Base-by-base conservation (phyloP, 2,329 filamentous ascomycete species). In the Trichoderma koningiopsis region DNA sequence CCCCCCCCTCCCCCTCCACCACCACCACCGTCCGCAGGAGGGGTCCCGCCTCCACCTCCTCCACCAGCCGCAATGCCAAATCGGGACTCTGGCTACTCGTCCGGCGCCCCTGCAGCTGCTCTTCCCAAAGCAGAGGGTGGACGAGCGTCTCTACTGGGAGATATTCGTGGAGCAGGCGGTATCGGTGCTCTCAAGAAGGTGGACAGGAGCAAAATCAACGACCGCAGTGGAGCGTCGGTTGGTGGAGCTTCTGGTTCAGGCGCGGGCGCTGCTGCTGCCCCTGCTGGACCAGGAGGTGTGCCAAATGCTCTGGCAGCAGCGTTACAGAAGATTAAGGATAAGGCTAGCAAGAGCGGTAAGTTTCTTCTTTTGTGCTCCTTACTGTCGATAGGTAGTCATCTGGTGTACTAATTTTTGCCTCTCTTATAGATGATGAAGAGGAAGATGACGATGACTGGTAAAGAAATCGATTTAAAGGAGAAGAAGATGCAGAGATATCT, bases 281-380 rank as follows among this genome's bases (percentile, higher is more conserved):
- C 85, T 55, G 79, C 83, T 13, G 85, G 85, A 55, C 85, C 84
- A 22, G 86, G 87, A 13, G 88, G 89, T 43, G 88, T 97, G 86
- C 93, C 93, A 27, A 93, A 91, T 82, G 94, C 93, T 59, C 82
- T 97, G 74, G 92, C 92, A 70, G 91, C 89, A 70, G 92, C 91
- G 69, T 81, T 94, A 75, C 88, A 91, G 77, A 92, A 92, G 82
- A 87, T 95, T 79, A 97, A 97, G 84, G 89, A 93, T 80, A 97
- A 97, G 85, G 95, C 97, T 78, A 93, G 92, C 82, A 91, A 92
- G 79, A 97, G 93, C 85, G 95, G 95, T 97, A 88, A 89, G 92
- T 91, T 52, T 22, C 3, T 19, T 33, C 33, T 11, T 14, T 37
- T 19, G 4, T 22, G 5, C n/a, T 40, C 19, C 22, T 24, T 40